Percentiles rank a stretch among this genome's conserved stretches.
phyloP scores from a whole-genome alignment of 2,329 filamentous ascomycete genomes.

The Fusarium sp. region DNA sequence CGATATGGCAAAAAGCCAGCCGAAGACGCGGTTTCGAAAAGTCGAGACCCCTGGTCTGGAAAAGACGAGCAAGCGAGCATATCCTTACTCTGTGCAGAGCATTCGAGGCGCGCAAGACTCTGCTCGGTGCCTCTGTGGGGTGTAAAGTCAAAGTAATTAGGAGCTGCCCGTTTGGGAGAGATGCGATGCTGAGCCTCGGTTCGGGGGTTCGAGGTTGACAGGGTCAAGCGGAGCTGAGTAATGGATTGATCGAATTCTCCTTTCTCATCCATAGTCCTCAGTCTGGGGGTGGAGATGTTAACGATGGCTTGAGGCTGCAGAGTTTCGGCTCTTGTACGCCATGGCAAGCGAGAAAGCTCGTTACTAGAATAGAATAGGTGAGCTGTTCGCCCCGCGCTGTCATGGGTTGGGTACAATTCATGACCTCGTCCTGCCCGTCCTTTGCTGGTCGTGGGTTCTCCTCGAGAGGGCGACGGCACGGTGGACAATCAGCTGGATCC shows the following conservation, averaged over 20 bases:
- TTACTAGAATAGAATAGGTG: background rate
- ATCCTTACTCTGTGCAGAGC: background rate
- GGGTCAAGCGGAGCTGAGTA: constrained; percentile 14
- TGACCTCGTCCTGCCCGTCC: constrained; percentile 1
- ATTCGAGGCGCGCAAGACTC: background rate
- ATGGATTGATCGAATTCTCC: constrained; percentile 6
- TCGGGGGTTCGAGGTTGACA: constrained; percentile 13
- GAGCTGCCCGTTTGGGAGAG: constrained; percentile 6
- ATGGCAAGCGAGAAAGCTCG: constrained; percentile 18
- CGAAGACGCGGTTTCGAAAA: background rate
- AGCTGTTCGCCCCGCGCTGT: background rate
- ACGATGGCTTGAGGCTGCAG: constrained; percentile 5
- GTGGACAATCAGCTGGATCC: constrained; percentile 1
- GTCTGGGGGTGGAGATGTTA: constrained; percentile 22
- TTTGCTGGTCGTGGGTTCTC: background rate
- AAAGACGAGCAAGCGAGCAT: background rate
- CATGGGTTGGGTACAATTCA: background rate
- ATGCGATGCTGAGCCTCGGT: constrained; percentile 26
- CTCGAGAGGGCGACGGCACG: background rate
- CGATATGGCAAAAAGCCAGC: background rate
- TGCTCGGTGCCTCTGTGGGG: constrained; percentile 26
- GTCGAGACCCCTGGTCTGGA: constrained; percentile 6
- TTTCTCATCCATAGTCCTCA: constrained; percentile 9
- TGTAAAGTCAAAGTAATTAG: constrained; percentile 18
- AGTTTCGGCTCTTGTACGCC: constrained; percentile 11